Evolutionary conservation across 768 basidiomycete genomes (phyloP).

Genomic region (Termitomyces sp.): DNA sequence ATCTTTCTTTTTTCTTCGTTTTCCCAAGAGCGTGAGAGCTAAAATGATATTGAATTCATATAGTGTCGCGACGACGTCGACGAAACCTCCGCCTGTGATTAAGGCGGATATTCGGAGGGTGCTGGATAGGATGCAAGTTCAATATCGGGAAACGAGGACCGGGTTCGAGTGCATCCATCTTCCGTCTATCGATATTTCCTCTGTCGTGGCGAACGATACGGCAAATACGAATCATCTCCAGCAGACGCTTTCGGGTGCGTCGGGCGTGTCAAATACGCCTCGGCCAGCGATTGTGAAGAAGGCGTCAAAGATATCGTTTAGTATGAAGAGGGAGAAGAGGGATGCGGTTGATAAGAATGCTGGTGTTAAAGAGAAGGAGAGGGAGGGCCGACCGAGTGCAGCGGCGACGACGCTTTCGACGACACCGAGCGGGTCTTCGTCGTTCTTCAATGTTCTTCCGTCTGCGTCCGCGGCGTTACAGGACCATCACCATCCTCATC

Average conservation of each 20-base stretch:
- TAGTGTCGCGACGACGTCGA: slow-evolving; percentile 93
- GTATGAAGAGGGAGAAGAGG: slow-evolving; percentile 47
- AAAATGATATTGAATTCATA: background rate
- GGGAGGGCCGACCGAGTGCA: slow-evolving; percentile 30
- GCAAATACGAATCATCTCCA: slow-evolving; percentile 28
- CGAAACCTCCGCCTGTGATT: slow-evolving; percentile 77
- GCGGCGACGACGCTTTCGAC: slow-evolving; percentile 50
- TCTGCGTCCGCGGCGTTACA: background rate
- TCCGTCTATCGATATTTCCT: slow-evolving; percentile 88
- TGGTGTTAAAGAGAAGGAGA: background rate
- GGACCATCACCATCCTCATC: slow-evolving; percentile 9
- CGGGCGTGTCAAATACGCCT: slow-evolving; percentile 29
- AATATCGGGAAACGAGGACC: slow-evolving; percentile 84
- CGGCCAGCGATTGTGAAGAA: slow-evolving; percentile 61
- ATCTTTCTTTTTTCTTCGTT: background rate
- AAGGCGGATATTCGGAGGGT: slow-evolving; percentile 84
- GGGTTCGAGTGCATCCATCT: slow-evolving; percentile 97
- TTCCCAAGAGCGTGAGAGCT: background rate
- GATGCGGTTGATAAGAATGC: too few species aligned
- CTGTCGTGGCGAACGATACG: slow-evolving; percentile 36
- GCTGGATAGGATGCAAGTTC: slow-evolving; percentile 92
- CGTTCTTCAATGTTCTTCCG: slow-evolving; percentile 80
- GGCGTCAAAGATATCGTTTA: slow-evolving; percentile 77
- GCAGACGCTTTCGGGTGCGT: slow-evolving; percentile 45
- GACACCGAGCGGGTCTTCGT: slow-evolving; percentile 77